A percentile compares a stretch with the other conserved stretches of the same genome.
These are phyloP conservation scores for Sugiyamaella marilandica DNA, from an alignment of 805 yeast genomes.

Conservation along the genomic window DNA sequence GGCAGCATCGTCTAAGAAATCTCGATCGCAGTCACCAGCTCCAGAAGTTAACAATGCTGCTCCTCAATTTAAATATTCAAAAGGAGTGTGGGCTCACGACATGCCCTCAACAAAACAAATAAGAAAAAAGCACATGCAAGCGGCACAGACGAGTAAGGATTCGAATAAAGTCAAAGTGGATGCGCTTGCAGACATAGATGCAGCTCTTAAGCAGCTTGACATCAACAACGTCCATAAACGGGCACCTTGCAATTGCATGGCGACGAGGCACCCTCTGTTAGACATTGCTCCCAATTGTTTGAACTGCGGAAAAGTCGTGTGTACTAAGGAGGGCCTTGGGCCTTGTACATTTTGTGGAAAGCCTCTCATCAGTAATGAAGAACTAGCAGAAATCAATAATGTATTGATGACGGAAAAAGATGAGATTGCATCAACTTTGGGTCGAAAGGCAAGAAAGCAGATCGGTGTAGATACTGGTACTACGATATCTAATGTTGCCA, in stretches of 20 bases:
- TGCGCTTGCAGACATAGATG: slow-evolving; percentile 60
- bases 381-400: slow-evolving; percentile 49
- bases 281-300: slow-evolving; percentile 91
- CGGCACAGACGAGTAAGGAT: not conserved
- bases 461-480: slow-evolving; percentile 32
- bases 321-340: slow-evolving; percentile 83
- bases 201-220: slow-evolving; percentile 53
- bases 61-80: slow-evolving; percentile 13
- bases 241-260: slow-evolving; percentile 73
- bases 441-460: slow-evolving; percentile 35
- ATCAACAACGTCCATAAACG: slow-evolving; percentile 32
- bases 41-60: not conserved
- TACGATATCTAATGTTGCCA: slow-evolving; percentile 21
- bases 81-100: slow-evolving; percentile 15
- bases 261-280: slow-evolving; percentile 78
- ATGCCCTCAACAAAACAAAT: slow-evolving; percentile 4
- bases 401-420: slow-evolving; percentile 56
- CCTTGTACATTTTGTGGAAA: slow-evolving; percentile 82
- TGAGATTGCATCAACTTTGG: slow-evolving; percentile 32
- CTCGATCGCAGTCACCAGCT: slow-evolving; percentile 3
- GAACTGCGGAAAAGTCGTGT: slow-evolving; percentile 90
- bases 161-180: slow-evolving; percentile 40
- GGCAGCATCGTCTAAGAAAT: not conserved
- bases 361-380: slow-evolving; percentile 59
- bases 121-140: slow-evolving; percentile 3